phyloP scores from a whole-genome alignment of 192 early-diverging fungal species.

The Podila verticillata region DNA sequence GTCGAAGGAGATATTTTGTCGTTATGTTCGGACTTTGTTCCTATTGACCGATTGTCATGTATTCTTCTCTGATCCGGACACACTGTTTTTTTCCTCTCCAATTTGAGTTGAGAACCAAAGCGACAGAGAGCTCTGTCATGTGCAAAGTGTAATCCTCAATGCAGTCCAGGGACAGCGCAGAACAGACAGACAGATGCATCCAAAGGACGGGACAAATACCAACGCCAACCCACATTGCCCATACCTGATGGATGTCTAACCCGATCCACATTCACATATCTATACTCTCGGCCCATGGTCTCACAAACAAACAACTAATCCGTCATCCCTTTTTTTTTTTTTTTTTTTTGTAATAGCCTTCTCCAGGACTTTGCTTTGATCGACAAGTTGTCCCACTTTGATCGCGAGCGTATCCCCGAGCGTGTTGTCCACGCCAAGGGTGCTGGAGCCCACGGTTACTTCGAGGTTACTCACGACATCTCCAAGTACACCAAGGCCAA shows the following conservation, averaged over 20 bases:
- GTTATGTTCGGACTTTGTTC: constrained; percentile 1
- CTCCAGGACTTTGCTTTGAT: constrained; percentile 81
- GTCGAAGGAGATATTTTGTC: neutral
- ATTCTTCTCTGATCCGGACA: neutral
- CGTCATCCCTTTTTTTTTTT: neutral
- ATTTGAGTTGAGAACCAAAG: constrained; percentile 1
- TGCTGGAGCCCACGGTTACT: constrained; percentile 81
- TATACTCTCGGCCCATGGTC: too few relatives aligned
- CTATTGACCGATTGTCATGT: constrained; percentile 1
- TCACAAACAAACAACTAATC: too few relatives aligned
- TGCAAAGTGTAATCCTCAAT: neutral
- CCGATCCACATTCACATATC: too few relatives aligned
- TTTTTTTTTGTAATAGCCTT: constrained; percentile 27
- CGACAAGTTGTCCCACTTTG: constrained; percentile 84
- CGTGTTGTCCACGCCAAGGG: constrained; percentile 86
- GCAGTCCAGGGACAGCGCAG: neutral
- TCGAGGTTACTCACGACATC: constrained; percentile 63
- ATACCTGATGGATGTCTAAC: too few relatives aligned
- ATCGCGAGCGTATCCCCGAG: constrained; percentile 82
- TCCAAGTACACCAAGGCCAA: constrained; percentile 66
- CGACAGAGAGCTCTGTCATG: constrained; percentile 1
- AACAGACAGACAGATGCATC: too few relatives aligned
- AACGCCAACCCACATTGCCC: too few relatives aligned
- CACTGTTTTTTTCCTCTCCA: neutral
- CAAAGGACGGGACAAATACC: too few relatives aligned